Evolutionary conservation across 345 rosid genomes (phyloP), one percentile per base, ranked within the genome.

Genomic region (Rhodamnia argentea): DNA sequence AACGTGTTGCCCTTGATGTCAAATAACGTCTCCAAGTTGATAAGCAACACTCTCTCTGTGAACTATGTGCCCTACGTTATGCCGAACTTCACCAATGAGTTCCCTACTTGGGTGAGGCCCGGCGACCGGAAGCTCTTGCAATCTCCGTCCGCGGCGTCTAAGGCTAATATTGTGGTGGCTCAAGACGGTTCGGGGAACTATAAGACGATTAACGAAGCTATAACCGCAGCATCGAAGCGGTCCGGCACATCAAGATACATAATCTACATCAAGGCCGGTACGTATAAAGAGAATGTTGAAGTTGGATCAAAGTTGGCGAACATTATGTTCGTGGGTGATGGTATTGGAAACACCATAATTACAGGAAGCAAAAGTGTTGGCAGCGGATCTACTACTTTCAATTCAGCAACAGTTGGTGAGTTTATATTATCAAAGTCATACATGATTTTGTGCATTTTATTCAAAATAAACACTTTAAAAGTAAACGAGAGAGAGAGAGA

Each of bases 321-420:
- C 85, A 92, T 97, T 83, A 97, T 94, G 98, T 86, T 97, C 82
- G 92, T 94, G 60, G 99, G 98, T 3, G 98, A 97, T 82, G 99
- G 98, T 18, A 90, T 89, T 58, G 94, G 96, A 64, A 91, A 85
- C 52, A 97, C 99, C 0, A 93, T 94, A 70, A 92, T 97, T 82
- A 94, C 97, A 57, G 98, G 98, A 2, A 97, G 97, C 90, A 91
- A 90, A 89, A 97, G 99, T 55, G 97, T 97, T 37, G 96, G 95
- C 6, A 97, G 98, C 56, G 97, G 99, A n/a, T 54, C 92, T 58
- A 94, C 99, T 40, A 96, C 99, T 78, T 97, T 96, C 88, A 91
- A 91, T 16, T 96, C 99, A 37, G 98, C 99, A 40, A 97, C 97
- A 22, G 94, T 97, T 64, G 98, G 98, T 97, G 87, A 92, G 98